Percentiles rank a stretch among this genome's conserved stretches.
These are phyloP conservation scores for Sclerotinia glacialis DNA, from an alignment of 2,329 filamentous ascomycete genomes.

Conservation along the genomic window DNA sequence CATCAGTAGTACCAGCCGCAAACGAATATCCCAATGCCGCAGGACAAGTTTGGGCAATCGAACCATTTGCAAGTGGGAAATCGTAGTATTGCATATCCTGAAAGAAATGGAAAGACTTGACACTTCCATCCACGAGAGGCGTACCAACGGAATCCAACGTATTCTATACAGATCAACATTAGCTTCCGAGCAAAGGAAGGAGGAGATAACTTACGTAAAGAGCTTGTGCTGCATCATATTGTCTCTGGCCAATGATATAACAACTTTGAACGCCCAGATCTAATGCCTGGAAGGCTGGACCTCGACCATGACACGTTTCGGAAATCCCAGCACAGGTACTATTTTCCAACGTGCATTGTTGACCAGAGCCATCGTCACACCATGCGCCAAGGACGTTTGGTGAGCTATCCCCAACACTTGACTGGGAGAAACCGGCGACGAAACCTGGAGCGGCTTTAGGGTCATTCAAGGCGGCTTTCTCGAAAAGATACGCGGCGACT, in stretches of 20 bases:
- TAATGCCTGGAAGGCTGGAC: conserved; percentile 63
- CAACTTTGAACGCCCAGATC: conserved; percentile 72
- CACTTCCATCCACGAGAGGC: conserved; percentile 59
- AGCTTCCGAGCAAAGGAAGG: not conserved
- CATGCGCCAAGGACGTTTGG: conserved; percentile 84
- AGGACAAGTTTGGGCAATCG: conserved; percentile 70
- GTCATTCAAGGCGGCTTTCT: conserved; percentile 60
- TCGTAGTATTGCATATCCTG: conserved; percentile 75
- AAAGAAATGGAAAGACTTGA: conserved; percentile 82
- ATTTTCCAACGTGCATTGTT: conserved; percentile 70
- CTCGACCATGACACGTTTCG: conserved; percentile 68
- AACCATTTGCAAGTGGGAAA: conserved; percentile 72
- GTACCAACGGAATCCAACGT: conserved; percentile 35
- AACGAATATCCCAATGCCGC: conserved; percentile 89
- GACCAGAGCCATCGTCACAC: conserved; percentile 79
- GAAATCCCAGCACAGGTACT: conserved; percentile 64
- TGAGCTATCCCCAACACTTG: conserved; percentile 85
- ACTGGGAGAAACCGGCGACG: conserved; percentile 87
- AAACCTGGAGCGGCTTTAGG: conserved; percentile 63
- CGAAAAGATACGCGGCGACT: conserved; percentile 80
- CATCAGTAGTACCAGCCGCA: conserved; percentile 86
- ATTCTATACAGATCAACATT: conserved; percentile 26
- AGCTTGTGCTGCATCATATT: conserved; percentile 57
- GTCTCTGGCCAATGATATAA: conserved; percentile 71
- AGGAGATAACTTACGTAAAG: conserved; percentile 48